Base-by-base conservation (phyloP, 805 yeast genomes). In the Ogataea corticis region DNA sequence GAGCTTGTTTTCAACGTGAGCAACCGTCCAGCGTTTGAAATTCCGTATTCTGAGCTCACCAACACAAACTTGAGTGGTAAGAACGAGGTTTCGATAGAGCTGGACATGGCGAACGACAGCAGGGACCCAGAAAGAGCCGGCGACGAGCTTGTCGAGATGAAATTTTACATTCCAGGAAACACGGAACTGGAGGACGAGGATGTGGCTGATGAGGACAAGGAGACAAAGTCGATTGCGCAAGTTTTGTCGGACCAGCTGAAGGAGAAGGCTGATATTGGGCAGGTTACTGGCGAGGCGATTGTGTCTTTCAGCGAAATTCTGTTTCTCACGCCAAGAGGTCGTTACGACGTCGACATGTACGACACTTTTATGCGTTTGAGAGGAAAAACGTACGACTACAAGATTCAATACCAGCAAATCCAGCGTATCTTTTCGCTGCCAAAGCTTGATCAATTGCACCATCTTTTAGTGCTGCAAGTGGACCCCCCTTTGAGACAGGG, bases 401-500 rank as follows among this genome's bases (percentile, higher is more conserved):
- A 92, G 69, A 79, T 94, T 49, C 96, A 87, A 65, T 92, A 87
- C 67, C 77, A 83, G 59, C 94, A 90, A 62, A 83, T 94, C 50
- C 96, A 90, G 67, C 78, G 97, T 59, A 82, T 94, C 30, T 92
- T 94, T 57, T 82, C 96, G 12, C 75, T 94, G 54, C 99, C 99
- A 19, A 90, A 89, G 62, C 90, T 96, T 0, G 99, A 94, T 66
- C 97, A 90, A 50, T 74, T 86, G 34, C 96, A 92, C 63, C 96
- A 92, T 64, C 72, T 91, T 54, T 74, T 94, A 62, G 84, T 94
- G 6, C 71, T 92, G 49, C 97, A 95, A 60, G 85, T 94, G 37
- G 97, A 92, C 56, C 99, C 99, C 19, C 99, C 99, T 2, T 73
- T 94, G 53, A 83, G 98, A 65, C 99, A 94, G 70, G 99, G 99